Conservation (phyloP, 179 eudicot genomes). For the Pouteria campechiana region DNA sequence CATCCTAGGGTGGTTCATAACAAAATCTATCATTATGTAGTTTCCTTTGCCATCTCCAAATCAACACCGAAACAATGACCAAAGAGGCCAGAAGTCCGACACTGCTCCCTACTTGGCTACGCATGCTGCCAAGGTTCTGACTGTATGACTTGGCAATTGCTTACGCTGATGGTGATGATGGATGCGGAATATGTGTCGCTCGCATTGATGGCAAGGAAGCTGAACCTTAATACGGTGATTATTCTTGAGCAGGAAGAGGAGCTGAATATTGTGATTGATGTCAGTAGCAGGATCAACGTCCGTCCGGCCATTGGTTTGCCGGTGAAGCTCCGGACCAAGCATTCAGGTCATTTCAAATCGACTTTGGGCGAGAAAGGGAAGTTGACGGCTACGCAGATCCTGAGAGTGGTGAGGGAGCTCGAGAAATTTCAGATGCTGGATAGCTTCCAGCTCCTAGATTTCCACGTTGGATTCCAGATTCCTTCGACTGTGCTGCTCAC, state of each 20-base stretch:
- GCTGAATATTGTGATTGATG: conserved; percentile 54
- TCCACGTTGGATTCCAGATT: conserved; percentile 95
- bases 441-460: conserved; percentile 79
- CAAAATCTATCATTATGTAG: no score
- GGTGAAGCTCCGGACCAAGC: conserved; percentile 88
- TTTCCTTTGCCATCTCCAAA: no score
- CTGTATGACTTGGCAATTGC: no score
- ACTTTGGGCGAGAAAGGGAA: conserved; percentile 97
- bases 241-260: conserved; percentile 89
- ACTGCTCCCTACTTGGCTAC: no score
- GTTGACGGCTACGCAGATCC: conserved; percentile 51
- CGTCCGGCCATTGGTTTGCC: conserved; percentile 72
- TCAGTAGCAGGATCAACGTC: conserved; percentile 39
- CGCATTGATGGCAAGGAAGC: conserved; percentile 58
- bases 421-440: conserved; percentile 56
- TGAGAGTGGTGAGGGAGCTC: conserved; percentile 65
- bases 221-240: conserved; percentile 58
- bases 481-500: conserved; percentile 52
- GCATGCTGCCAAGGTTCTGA: no score
- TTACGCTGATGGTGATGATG: no score
- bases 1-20: no score
- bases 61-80: no score
- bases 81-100: no score
- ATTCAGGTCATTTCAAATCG: conserved; percentile 83
- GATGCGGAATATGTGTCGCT: conserved; percentile 73